Conservation (phyloP, 23 red algal genomes). For the Gracilaria domingensis region DNA sequence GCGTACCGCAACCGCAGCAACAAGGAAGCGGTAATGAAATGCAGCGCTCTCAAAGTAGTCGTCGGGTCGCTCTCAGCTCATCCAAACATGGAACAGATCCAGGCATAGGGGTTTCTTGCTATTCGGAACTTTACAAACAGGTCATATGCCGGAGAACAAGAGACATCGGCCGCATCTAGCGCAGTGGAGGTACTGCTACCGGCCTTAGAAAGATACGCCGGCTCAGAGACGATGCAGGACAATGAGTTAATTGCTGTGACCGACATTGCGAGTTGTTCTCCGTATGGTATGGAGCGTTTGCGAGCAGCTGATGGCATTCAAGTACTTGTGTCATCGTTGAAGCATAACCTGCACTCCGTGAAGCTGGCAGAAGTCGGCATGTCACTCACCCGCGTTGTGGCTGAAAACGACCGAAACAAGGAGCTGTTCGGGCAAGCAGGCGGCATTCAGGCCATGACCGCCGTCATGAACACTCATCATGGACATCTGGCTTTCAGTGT, state of each 20-base stretch:
- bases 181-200: constrained; percentile 59
- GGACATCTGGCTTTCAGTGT: constrained; percentile 52
- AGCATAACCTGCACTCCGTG: constrained; percentile 34
- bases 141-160: constrained; percentile 17
- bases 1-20: constrained; percentile 55
- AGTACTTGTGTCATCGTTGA: constrained; percentile 33
- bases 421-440: constrained; percentile 51
- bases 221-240: constrained; percentile 56
- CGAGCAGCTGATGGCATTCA: constrained; percentile 56
- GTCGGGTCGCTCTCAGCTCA: constrained; percentile 61
- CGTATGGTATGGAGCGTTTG: constrained; percentile 51
- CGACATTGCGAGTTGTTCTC: constrained; percentile 49
- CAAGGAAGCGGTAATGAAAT: constrained; percentile 57
- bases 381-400: constrained; percentile 39
- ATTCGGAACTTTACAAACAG: constrained; percentile 72
- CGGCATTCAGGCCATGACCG: constrained; percentile 59
- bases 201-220: constrained; percentile 50
- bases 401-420: constrained; percentile 57
- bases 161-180: constrained; percentile 31
- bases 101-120: constrained; percentile 74
- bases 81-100: constrained; percentile 58
- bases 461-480: constrained; percentile 38
- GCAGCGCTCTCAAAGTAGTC: constrained; percentile 49
- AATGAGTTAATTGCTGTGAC: constrained; percentile 49
- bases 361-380: constrained; percentile 50